Base-by-base conservation (phyloP, 1,284 basidiomycete species). In the Apiotrichum akiyoshidainum region DNA sequence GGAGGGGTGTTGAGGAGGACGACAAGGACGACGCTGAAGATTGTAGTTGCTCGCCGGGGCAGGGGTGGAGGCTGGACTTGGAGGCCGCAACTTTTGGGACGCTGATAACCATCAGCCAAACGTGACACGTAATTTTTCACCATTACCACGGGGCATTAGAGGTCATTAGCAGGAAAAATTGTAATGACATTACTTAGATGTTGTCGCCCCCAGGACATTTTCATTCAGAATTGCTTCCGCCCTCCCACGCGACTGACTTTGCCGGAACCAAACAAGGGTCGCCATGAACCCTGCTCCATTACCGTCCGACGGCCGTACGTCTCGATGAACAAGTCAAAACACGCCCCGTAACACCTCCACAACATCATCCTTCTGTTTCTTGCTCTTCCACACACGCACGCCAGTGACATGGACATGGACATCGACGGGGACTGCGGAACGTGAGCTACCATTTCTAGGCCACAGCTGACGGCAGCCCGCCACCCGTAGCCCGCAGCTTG, bases 401-500 rank as follows among this genome's bases (percentile, higher is more conserved):
- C 31, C 26, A 11, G 5, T 22, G 13, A 46, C 21, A 46, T 26
- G 13, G 31, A 12, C 41, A 52, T 52, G 51, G 51, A 52, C 42
- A 45, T 52, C 34, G 51, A 45, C 42, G 42, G 16, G 42, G 51
- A 45, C 22, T 10, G 13, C 26, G 40, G 22, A 21, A 35, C 19
- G 31, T 44, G 19, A 45, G 51, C 17, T 19, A 33, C 2, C 14
- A 5, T 14, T 5, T 1, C 10, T n/a, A n/a, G n/a, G n/a, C 22
- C 2, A 5, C 39, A 37, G 50, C 40, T 52, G 26, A 52, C 50
- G 8, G 16, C 51, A 52, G 51, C 11, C 41, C n/a, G 5, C n/a
- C 31, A 17, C 41, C 37, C 4, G 21, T 7, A 3, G 26, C 50
- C 2, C 55, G 52, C 17, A 49, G 45, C 8, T 63, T 77, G 39